Percentiles rank a stretch among this genome's conserved stretches.
Evolutionary conservation across 257 asterid genomes (phyloP).

Genomic region (Solanum infundibuliforme): DNA sequence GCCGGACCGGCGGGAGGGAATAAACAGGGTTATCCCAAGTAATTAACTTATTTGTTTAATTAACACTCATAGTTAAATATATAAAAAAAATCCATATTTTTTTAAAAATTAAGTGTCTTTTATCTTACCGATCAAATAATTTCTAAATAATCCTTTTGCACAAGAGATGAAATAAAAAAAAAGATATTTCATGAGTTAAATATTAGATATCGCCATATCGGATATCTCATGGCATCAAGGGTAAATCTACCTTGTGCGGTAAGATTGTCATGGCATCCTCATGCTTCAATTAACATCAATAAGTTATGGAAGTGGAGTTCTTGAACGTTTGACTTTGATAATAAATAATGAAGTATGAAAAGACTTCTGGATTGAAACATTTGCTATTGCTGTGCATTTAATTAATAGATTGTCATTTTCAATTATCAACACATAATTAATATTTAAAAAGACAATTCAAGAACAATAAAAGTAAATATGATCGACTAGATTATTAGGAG

Average conservation of each 20-base stretch:
- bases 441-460: not conserved
- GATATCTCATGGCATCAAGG: not conserved
- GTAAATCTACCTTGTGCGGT: too few relatives aligned
- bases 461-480: not conserved
- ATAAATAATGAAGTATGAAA: not conserved
- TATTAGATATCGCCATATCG: too few relatives aligned
- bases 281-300: not conserved
- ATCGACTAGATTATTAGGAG: too few relatives aligned
- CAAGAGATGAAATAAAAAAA: not conserved
- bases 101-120: too few relatives aligned
- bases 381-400: not conserved
- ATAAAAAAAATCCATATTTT: not conserved
- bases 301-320: not conserved
- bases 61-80: not conserved
- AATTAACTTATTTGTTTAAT: not conserved
- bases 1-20: not conserved
- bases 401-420: too few relatives aligned
- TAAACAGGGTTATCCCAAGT: not conserved
- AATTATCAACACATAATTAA: not conserved
- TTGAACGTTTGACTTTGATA: not conserved
- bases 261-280: not conserved
- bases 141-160: not conserved
- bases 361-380: not conserved
- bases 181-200: not conserved
- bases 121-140: not conserved